Evolutionary conservation across 139 green algal species (phyloP).

Genomic region (Volvox reticuliferus): DNA sequence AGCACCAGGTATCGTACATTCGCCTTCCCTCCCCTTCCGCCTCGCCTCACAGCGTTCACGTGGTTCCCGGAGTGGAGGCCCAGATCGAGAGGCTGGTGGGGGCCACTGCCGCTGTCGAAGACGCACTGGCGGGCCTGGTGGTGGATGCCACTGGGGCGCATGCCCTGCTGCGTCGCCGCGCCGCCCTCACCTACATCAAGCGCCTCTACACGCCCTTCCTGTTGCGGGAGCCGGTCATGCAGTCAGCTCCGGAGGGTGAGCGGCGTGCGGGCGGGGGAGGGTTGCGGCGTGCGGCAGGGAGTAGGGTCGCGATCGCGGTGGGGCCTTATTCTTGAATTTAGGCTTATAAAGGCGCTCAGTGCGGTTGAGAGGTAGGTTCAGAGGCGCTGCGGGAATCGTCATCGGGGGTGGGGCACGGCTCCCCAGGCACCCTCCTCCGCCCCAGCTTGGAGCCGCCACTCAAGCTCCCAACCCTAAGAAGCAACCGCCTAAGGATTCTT

Average conservation of each 20-base stretch:
- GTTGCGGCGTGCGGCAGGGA: background rate
- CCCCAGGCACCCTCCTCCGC: no score
- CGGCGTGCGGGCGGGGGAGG: background rate
- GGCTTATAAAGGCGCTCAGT: no score
- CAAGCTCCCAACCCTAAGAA: no score
- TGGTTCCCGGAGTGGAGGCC: slow-evolving; percentile 40
- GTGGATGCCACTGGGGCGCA: slow-evolving; percentile 68
- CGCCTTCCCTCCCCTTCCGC: background rate
- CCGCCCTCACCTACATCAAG: slow-evolving; percentile 89
- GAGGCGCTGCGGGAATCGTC: background rate
- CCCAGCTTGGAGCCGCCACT: no score
- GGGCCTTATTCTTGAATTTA: no score
- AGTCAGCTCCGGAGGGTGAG: background rate
- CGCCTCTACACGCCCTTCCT: slow-evolving; percentile 91
- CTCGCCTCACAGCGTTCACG: slow-evolving; percentile 7
- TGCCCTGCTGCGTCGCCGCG: slow-evolving; percentile 64
- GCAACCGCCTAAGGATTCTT: no score
- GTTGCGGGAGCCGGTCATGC: slow-evolving; percentile 71
- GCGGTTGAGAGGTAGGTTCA: background rate
- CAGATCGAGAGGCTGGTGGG: slow-evolving; percentile 89
- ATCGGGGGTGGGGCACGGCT: no score
- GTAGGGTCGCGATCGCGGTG: background rate
- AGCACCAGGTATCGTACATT: no score
- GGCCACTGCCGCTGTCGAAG: slow-evolving; percentile 93
- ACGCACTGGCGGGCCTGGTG: slow-evolving; percentile 88